Evolutionary conservation across 495 filamentous ascomycete genomes (phyloP), one percentile per base, ranked within the genome.

Genomic region (Talaromyces stipitatus): DNA sequence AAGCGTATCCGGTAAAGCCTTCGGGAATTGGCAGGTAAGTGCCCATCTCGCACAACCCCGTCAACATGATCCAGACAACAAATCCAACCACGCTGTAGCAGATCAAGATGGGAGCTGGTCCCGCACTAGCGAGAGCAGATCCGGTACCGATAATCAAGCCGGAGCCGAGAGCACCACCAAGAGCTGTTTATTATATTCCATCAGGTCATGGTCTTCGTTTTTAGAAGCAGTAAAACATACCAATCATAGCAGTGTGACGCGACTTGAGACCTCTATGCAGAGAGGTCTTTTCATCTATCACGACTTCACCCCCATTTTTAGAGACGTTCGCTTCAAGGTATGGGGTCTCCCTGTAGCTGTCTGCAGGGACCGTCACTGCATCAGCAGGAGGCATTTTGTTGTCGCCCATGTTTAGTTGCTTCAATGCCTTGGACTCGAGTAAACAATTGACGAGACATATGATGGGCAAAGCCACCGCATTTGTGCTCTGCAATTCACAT

Each of bases 71-170:
- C 54, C 77, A 87, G 20, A 85, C 81, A 6, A 85, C 55, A 23
- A 85, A 68, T 2, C 84, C 84, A 54, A 85, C 78, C 45, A 83
- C 62, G 4, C 76, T 69, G 61, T 85, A 85, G 1, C 86, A 86
- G 60, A 91, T 87, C 30, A 91, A 70, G 28, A 89, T 80, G 26
- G 71, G 63, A 14, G 68, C 51, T 38, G 82, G 84, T 2, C 82
- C 87, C 59, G 80, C 85, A 65, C 77, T 72, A 27, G 84, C 78
- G 26, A 89, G 80, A 16, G 82, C 81, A 60, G 78, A 72, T 28
- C 84, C 85, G 48, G 83, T 87, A 30, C 74, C 80, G 52, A 84
- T 78, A 65, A 83, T 81, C 62, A 85, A 66, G 22, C 84, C 86
- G 29, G 87, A 90, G 59, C 88, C 89, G 28, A 54, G 14, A 36